phyloP scores from a whole-genome alignment of 441 rosid species.

The Pelargonium australe region DNA sequence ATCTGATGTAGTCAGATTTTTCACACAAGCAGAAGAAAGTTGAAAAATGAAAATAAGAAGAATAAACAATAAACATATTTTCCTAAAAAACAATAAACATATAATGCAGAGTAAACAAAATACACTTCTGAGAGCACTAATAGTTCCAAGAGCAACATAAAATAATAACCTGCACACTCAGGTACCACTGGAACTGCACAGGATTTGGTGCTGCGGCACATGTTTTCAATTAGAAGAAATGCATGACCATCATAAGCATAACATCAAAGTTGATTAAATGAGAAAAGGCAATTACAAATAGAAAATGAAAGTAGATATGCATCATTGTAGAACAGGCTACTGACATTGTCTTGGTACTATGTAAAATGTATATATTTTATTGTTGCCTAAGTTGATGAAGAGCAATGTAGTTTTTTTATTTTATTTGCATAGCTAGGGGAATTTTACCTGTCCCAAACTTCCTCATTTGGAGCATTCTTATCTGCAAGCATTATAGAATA shows the following conservation, averaged over 20 bases:
- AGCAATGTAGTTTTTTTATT: neutral
- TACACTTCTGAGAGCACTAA: neutral
- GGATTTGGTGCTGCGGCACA: slow-evolving; percentile 68
- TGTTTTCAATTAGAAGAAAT: slow-evolving; percentile 62
- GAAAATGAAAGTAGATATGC: slow-evolving; percentile 2
- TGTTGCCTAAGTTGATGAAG: neutral
- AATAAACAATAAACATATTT: too few relatives aligned
- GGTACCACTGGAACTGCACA: slow-evolving; percentile 84
- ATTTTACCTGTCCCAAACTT: slow-evolving; percentile 91
- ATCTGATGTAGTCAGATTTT: too few relatives aligned
- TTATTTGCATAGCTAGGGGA: neutral
- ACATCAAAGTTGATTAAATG: neutral
- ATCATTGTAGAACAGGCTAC: slow-evolving; percentile 1
- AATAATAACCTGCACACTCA: slow-evolving; percentile 74
- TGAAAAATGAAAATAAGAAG: too few relatives aligned
- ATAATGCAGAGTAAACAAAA: neutral
- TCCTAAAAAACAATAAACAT: too few relatives aligned
- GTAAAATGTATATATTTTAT: neutral
- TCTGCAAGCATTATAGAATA: slow-evolving; percentile 87
- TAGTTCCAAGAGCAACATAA: neutral
- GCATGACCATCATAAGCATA: neutral
- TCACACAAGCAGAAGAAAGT: too few relatives aligned
- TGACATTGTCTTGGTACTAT: neutral
- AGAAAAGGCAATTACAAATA: neutral
- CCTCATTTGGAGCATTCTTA: slow-evolving; percentile 98